Evolutionary conservation across 1,139 yeast species (phyloP).

Genomic region (Entelexis paramagnoliae): DNA sequence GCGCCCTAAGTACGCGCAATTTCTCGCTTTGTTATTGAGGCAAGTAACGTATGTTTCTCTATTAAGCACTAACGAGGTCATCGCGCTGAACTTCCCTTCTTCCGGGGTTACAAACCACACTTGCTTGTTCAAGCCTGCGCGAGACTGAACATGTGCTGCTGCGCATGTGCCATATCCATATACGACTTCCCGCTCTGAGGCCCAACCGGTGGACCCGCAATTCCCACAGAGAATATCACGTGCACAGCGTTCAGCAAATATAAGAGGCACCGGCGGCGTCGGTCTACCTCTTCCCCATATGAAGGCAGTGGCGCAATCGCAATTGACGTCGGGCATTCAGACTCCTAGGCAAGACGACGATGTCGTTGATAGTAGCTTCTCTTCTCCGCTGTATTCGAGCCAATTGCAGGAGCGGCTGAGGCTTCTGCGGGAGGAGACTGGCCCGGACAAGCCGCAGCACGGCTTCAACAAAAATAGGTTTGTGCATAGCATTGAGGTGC

Average conservation of each 20-base stretch:
- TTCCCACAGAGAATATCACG: background rate
- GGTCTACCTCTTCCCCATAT: background rate
- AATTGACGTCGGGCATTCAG: constrained; percentile 14
- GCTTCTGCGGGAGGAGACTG: constrained; percentile 7
- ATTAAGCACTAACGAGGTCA: no score
- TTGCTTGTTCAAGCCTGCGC: no score
- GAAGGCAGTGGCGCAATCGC: constrained; percentile 17
- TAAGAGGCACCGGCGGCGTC: background rate
- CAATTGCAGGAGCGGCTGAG: constrained; percentile 22
- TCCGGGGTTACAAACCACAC: background rate
- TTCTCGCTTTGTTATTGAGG: no score
- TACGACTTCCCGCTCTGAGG: no score
- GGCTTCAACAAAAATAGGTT: constrained; percentile 11
- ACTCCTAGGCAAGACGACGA: constrained; percentile 16
- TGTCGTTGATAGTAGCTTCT: constrained; percentile 12
- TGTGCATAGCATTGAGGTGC: constrained; percentile 27
- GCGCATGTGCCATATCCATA: background rate
- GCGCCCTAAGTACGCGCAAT: no score
- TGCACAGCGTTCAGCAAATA: background rate
- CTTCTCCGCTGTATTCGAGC: constrained; percentile 21
- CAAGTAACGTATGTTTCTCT: no score
- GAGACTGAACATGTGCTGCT: background rate
- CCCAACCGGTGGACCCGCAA: constrained; percentile 2
- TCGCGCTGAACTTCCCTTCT: no score
- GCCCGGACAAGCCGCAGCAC: constrained; percentile 2